Conservation (phyloP, 2,329 filamentous ascomycete genomes). For the Colletotrichum chrysophilum region DNA sequence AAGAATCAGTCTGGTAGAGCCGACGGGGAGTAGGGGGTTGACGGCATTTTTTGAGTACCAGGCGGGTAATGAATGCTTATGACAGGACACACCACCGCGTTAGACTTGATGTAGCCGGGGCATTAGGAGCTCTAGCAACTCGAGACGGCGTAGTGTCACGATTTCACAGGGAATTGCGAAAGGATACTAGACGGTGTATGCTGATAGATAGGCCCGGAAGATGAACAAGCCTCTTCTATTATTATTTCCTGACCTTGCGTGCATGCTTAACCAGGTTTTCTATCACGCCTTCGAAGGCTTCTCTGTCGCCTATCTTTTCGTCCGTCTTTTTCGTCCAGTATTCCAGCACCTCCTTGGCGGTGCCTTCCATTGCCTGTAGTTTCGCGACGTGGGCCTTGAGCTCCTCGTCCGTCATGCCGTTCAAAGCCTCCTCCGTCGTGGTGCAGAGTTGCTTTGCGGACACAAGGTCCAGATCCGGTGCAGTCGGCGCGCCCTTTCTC, state of each 20-base stretch:
- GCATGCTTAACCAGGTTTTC: slow-evolving; percentile 95
- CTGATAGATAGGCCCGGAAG: slow-evolving; percentile 19
- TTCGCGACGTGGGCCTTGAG: slow-evolving; percentile 73
- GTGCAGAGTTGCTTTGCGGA: slow-evolving; percentile 79
- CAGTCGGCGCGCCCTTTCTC: slow-evolving; percentile 64
- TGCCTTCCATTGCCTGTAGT: slow-evolving; percentile 71
- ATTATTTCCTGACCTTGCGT: slow-evolving; percentile 78
- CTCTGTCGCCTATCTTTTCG: slow-evolving; percentile 86
- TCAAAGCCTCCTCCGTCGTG: slow-evolving; percentile 83
- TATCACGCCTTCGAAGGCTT: slow-evolving; percentile 95
- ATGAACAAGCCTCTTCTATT: slow-evolving; percentile 12
- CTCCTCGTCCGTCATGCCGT: slow-evolving; percentile 80
- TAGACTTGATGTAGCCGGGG: slow-evolving; percentile 5
- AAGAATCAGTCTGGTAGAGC: slow-evolving; percentile 14
- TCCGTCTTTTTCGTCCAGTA: slow-evolving; percentile 90
- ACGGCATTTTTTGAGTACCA: slow-evolving; percentile 15
- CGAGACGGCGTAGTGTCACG: background rate
- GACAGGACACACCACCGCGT: slow-evolving; percentile 3
- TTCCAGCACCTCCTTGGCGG: slow-evolving; percentile 78
- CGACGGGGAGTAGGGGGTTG: background rate
- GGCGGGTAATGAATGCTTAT: slow-evolving; percentile 21
- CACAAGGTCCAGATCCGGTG: slow-evolving; percentile 80
- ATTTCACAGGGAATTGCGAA: slow-evolving; percentile 2
- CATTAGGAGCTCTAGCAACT: background rate
- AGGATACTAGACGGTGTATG: slow-evolving; percentile 13